These are phyloP conservation scores for Petunia hybrid DNA, from an alignment of 305 asterid species.

Conservation along the genomic window DNA sequence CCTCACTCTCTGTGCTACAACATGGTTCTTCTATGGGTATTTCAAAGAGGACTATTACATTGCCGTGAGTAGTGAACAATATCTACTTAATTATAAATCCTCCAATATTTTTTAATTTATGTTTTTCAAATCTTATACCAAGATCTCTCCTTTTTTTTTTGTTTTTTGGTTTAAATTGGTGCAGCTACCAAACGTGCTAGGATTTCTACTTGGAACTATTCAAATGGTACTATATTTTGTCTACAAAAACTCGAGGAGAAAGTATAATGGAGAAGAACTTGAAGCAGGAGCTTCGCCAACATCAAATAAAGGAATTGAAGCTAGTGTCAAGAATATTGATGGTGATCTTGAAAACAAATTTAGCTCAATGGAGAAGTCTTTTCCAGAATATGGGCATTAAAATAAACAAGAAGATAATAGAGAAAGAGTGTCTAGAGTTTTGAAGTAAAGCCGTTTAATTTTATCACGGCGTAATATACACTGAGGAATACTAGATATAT, in stretches of 20 bases:
- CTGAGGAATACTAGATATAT: too few relatives aligned
- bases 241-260: slow-evolving; percentile 55
- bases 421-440: too few relatives aligned
- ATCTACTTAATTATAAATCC: neutral
- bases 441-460: too few relatives aligned
- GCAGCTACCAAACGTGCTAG: slow-evolving; percentile 68
- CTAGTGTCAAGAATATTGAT: slow-evolving; percentile 20
- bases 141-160: neutral
- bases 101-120: neutral
- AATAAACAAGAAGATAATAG: too few relatives aligned
- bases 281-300: neutral
- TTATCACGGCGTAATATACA: too few relatives aligned
- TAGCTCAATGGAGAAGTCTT: too few relatives aligned
- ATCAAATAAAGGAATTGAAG: slow-evolving; percentile 28
- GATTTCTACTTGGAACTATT: slow-evolving; percentile 54
- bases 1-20: slow-evolving; percentile 54
- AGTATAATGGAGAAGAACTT: slow-evolving; percentile 32
- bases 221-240: slow-evolving; percentile 44
- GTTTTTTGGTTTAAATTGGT: neutral
- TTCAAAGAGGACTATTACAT: slow-evolving; percentile 63
- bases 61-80: slow-evolving; percentile 53
- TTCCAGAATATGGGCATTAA: too few relatives aligned
- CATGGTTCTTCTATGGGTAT: slow-evolving; percentile 76
- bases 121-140: neutral
- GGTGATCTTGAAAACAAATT: too few relatives aligned